Base-by-base conservation (phyloP, 1,139 yeast genomes). In the Arxiozyma telluris region DNA sequence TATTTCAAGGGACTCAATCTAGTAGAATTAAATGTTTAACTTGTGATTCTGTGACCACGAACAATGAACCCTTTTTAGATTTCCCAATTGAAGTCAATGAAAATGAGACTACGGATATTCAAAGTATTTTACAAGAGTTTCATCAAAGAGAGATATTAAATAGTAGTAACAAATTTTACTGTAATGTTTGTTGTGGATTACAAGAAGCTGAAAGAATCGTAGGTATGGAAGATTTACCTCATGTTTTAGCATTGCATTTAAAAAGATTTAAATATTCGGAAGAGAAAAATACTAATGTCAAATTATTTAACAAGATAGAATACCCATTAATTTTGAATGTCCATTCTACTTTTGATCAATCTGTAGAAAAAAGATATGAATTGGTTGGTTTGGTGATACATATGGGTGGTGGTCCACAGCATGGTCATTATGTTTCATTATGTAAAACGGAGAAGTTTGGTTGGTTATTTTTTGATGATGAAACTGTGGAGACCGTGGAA, bases 361-460 rank as follows among this genome's bases (percentile, higher is more conserved):
- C 69, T n/a, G 55, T 62, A 21, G 74, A 51, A 58, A 81, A 80
- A 60, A 75, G 84, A 34, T 93, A 90, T 65, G 96, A 89, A 61
- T 73, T 93, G 52, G 84, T 83, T 58, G 90, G 94, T 0, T 83
- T 91, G 44, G 95, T 93, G 39, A 91, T 93, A 18, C 98, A 93
- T 65, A 86, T 93, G 63, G 98, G 98, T 11, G 96, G 96, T 3
- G 98, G 98, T 0, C 97, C 98, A 3, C 90, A 90, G 76, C 96
- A 90, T 69, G 98, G 98, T 0, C 98, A 93, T 68, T 93, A 93
- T 66, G 91, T 93, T 22, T 80, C 96, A 0, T 73, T 93, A 7
- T 87, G 95, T 59, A 90, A 90, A 67, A 84, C 93, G 8, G 83
- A 80, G 55, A 78, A 80, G 21, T 82, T 83, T 43, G 88, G 96